phyloP scores from a whole-genome alignment of 2,329 filamentous ascomycete species.

The Fusarium sp. region DNA sequence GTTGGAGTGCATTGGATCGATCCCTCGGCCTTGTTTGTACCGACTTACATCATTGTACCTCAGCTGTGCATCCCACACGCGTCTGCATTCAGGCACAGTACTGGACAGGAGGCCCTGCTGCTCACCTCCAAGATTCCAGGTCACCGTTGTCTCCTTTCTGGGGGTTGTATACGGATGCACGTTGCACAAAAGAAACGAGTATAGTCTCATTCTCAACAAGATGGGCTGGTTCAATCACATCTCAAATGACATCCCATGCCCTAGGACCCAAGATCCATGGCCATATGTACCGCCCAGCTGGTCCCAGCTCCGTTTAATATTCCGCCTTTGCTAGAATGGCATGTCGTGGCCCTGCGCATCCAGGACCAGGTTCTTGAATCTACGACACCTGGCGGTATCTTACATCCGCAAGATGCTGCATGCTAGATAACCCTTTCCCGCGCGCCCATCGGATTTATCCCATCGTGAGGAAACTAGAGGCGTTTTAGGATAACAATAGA shows the following conservation, averaged over 20 bases:
- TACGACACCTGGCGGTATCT: slow-evolving; percentile 31
- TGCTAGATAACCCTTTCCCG: slow-evolving; percentile 26
- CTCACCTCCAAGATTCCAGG: slow-evolving; percentile 32
- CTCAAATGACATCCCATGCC: slow-evolving; percentile 25
- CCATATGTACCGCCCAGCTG: slow-evolving; percentile 30
- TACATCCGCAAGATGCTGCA: slow-evolving; percentile 30
- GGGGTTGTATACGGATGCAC: slow-evolving; percentile 26
- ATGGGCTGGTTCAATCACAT: slow-evolving; percentile 38
- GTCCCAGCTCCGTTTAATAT: slow-evolving; percentile 16
- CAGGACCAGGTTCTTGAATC: slow-evolving; percentile 20
- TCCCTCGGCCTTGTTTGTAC: slow-evolving; percentile 36
- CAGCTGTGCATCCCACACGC: slow-evolving; percentile 35
- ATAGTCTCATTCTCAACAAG: slow-evolving; percentile 39
- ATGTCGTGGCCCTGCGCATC: slow-evolving; percentile 37
- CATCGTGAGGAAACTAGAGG: slow-evolving; percentile 15
- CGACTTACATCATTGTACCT: slow-evolving; percentile 48
- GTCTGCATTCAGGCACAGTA: slow-evolving; percentile 27
- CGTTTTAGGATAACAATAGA: slow-evolving; percentile 13
- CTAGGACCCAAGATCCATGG: slow-evolving; percentile 38
- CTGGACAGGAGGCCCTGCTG: slow-evolving; percentile 15
- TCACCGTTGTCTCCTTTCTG: slow-evolving; percentile 30
- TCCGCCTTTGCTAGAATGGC: slow-evolving; percentile 15
- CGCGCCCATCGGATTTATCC: slow-evolving; percentile 40
- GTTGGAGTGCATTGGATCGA: slow-evolving; percentile 25
- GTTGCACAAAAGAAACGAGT: slow-evolving; percentile 23